These are phyloP conservation scores for Agapanthus africanus DNA, from an alignment of 106 monocot genomes.

Conservation along the genomic window DNA sequence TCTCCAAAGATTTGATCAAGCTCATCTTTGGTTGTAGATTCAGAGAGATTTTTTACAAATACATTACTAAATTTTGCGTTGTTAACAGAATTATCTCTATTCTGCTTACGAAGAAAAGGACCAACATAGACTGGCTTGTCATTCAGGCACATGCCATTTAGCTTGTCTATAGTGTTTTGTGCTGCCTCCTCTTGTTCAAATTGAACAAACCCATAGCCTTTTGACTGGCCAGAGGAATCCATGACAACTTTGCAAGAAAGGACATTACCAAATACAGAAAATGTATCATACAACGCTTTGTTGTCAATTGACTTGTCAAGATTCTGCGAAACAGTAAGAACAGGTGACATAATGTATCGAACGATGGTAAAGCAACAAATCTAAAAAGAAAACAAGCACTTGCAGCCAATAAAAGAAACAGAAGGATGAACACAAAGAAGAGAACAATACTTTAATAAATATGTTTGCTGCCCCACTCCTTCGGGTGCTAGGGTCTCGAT, in stretches of 20 bases:
- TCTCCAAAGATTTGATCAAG: slow-evolving; percentile 36
- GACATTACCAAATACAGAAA: slow-evolving; percentile 55
- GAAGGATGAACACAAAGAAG: slow-evolving; percentile 5
- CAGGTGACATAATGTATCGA: background rate
- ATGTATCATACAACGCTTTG: slow-evolving; percentile 74
- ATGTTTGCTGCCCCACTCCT: slow-evolving; percentile 50
- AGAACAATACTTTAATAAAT: slow-evolving; percentile 33
- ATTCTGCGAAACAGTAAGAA: slow-evolving; percentile 39
- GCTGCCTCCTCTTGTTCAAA: slow-evolving; percentile 64
- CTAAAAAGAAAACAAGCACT: background rate
- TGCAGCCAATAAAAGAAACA: background rate
- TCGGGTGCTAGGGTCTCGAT: slow-evolving; percentile 31
- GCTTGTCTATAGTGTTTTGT: slow-evolving; percentile 50
- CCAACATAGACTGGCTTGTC: slow-evolving; percentile 67
- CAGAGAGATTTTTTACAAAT: slow-evolving; percentile 62
- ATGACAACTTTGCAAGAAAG: slow-evolving; percentile 64
- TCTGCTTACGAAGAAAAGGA: slow-evolving; percentile 65
- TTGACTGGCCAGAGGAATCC: slow-evolving; percentile 58
- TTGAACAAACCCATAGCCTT: slow-evolving; percentile 81
- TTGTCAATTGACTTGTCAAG: slow-evolving; percentile 86
- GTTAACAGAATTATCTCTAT: slow-evolving; percentile 40
- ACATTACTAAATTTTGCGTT: slow-evolving; percentile 59
- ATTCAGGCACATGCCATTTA: slow-evolving; percentile 72
- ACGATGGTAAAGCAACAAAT: background rate
- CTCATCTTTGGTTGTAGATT: slow-evolving; percentile 55